Base-by-base conservation (phyloP, 2,329 filamentous ascomycete species). In the Cladosporium austrohemisphaericum region DNA sequence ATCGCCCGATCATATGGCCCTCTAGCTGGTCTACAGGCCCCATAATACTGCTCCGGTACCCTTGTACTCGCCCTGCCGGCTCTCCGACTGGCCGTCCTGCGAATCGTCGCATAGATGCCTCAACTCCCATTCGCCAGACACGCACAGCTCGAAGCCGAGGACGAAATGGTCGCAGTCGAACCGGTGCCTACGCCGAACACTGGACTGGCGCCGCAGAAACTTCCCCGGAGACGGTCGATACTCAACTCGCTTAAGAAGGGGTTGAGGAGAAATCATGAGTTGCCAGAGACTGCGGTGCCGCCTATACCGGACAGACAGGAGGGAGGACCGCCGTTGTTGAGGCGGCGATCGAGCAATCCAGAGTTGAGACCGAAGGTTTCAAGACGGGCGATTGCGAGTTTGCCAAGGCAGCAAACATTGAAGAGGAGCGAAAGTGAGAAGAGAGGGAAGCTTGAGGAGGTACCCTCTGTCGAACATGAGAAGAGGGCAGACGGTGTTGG, bases 341-440 rank as follows among this genome's bases (percentile, higher is more conserved):
- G 44, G 23, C 32, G 44, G 25, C 32, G 44, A 4, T 47, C 44
- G 16, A 47, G 44, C 5, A 47, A 47, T 25, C 44, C 44, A 29
- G 44, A 47, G 32, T 26, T 47, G 7, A 28, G 44, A 33, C 44
- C 44, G 44, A 47, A 47, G 13, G 23, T 22, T 7, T 47, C 44
- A 16, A 65, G 80, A 57, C 82, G 77, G 61, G 87, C 89, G n/a
- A 81, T 91, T 13, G 85, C 89, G 14, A 85, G 85, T 13, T 71
- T 95, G 29, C 88, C 89, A 31, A 80, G 88, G 41, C 75, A 83
- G 4, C 81, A 85, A 59, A 94, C 88, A 0, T 90, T 94, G 69
- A 86, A 84, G 68, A 81, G 90, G 60, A 88, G 92, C 66, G 80
- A 86, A 64, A 95, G 68, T 78, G 80, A 55, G 79, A 89, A 58